These are phyloP conservation scores for Yamadazyma trypodendri DNA, from an alignment of 1,139 yeast species.

Conservation along the genomic window DNA sequence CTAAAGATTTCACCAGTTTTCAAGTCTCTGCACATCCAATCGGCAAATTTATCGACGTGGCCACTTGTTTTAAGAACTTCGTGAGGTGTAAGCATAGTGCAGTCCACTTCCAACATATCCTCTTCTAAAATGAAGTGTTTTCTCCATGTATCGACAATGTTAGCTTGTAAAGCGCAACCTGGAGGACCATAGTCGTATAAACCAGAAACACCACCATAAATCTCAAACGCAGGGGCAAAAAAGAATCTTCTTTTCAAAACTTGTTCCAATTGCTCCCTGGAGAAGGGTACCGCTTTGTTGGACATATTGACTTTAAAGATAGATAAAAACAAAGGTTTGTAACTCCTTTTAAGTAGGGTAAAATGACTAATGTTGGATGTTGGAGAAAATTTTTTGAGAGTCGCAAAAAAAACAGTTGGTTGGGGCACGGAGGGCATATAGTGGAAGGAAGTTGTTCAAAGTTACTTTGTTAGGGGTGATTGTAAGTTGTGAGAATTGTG, in stretches of 20 bases:
- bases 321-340: background rate
- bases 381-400: background rate
- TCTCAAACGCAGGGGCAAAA: conserved; percentile 95
- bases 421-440: background rate
- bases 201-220: conserved; percentile 98
- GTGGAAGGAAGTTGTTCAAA: background rate
- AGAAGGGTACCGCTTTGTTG: conserved; percentile 47
- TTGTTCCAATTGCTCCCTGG: conserved; percentile 85
- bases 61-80: conserved; percentile 98
- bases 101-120: conserved; percentile 98
- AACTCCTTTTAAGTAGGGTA: background rate
- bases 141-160: conserved; percentile 92
- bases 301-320: conserved; percentile 23
- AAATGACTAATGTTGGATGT: conserved; percentile 1
- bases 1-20: conserved; percentile 97
- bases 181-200: conserved; percentile 99
- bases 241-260: conserved; percentile 94
- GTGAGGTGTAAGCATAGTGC: conserved; percentile 95
- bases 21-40: conserved; percentile 97
- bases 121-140: conserved; percentile 96
- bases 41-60: conserved; percentile 98
- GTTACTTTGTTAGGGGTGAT: too few relatives aligned
- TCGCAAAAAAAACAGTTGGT: too few relatives aligned
- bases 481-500: too few relatives aligned
- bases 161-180: conserved; percentile 97